Conservation (phyloP, 1,284 basidiomycete genomes). For the Malassezia obtusa region DNA sequence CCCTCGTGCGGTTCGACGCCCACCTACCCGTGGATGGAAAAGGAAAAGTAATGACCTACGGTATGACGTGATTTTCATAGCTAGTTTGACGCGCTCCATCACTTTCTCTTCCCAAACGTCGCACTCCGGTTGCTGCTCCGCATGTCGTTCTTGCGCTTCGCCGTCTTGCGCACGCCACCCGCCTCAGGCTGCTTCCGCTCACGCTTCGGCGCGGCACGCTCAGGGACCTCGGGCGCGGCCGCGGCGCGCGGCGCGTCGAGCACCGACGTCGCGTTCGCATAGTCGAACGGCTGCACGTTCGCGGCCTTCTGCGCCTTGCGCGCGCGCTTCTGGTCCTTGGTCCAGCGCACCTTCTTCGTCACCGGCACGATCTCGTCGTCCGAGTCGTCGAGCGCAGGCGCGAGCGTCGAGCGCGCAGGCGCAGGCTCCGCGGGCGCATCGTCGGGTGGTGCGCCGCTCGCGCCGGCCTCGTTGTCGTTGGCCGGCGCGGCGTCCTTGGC, state of each 20-base stretch:
- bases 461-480: neutral
- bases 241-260: conserved; percentile 1
- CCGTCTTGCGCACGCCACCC: neutral
- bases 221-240: neutral
- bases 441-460: neutral
- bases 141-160: conserved; percentile 4
- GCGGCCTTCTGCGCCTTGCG: neutral
- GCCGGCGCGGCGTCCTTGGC: neutral
- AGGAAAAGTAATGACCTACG: neutral
- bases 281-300: conserved; percentile 12
- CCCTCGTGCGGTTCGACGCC: conserved; percentile 1
- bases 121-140: conserved; percentile 11
- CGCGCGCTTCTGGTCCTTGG: conserved; percentile 6
- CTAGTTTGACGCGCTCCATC: neutral
- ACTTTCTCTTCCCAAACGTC: conserved; percentile 2
- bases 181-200: neutral
- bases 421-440: too few relatives aligned
- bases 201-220: too few relatives aligned
- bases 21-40: neutral
- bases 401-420: neutral
- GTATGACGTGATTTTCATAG: too few relatives aligned
- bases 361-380: conserved; percentile 5
- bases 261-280: neutral
- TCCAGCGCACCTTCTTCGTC: conserved; percentile 10
- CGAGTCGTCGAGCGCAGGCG: neutral